Conservation (phyloP, 2,329 filamentous ascomycete species). For the Chrysoporthe cubensis region DNA sequence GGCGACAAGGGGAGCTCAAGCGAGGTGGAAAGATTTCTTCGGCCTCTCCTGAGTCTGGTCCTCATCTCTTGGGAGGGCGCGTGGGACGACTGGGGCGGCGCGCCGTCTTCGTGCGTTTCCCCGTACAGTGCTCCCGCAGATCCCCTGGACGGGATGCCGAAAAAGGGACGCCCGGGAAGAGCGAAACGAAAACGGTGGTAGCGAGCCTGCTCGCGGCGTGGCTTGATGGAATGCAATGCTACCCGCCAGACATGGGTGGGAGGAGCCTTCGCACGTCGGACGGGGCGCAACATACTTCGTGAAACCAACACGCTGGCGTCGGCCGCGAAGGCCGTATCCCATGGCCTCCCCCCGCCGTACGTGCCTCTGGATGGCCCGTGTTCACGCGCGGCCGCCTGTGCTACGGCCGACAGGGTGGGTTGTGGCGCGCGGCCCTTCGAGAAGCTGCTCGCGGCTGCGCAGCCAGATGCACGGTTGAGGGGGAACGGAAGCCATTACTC, state of each 20-base stretch:
- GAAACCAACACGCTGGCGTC: conserved; percentile 3
- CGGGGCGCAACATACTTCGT: conserved; percentile 2
- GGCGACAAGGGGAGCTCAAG: neutral
- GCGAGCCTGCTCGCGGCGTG: conserved; percentile 5
- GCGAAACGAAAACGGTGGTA: conserved; percentile 11
- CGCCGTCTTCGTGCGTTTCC: neutral
- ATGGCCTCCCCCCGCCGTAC: neutral
- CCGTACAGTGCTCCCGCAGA: conserved; percentile 18
- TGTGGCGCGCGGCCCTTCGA: conserved; percentile 15
- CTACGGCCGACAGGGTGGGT: conserved; percentile 12
- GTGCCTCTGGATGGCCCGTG: neutral
- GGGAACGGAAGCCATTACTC: neutral
- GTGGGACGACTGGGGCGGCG: neutral
- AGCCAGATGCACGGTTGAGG: neutral
- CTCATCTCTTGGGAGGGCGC: neutral
- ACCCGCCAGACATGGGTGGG: neutral
- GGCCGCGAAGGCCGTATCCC: neutral
- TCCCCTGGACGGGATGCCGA: conserved; percentile 19
- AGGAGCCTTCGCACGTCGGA: neutral
- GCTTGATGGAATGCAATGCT: conserved; percentile 7
- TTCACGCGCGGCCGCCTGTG: conserved; percentile 1
- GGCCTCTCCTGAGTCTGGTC: conserved; percentile 10
- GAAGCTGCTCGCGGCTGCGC: neutral
- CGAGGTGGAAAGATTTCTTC: conserved; percentile 17
- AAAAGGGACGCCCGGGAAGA: conserved; percentile 12